These are phyloP conservation scores for Aspergillus fructus DNA, from an alignment of 2,329 filamentous ascomycete genomes.

Conservation along the genomic window DNA sequence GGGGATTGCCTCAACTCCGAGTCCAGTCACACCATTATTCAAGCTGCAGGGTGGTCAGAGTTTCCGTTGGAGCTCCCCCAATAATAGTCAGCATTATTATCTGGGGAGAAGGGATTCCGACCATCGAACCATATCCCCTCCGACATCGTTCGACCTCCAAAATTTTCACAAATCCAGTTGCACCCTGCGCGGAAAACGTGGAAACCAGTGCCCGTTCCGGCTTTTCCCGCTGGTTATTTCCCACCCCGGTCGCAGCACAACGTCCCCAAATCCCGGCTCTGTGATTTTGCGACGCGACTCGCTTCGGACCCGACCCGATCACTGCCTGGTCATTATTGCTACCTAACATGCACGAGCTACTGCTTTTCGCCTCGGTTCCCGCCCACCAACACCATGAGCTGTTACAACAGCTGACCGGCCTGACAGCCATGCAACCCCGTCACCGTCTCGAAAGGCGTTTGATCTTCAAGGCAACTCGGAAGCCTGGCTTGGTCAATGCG, in stretches of 20 bases:
- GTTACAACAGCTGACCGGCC: constrained; percentile 60
- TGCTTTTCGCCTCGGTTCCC: constrained; percentile 61
- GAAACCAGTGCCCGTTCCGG: constrained; percentile 12
- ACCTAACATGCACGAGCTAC: constrained; percentile 59
- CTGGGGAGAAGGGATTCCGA: neutral
- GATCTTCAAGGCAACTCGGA: constrained; percentile 57
- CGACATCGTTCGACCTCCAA: neutral
- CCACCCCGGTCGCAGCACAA: constrained; percentile 10
- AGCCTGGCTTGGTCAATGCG: constrained; percentile 42
- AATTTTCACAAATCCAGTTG: neutral
- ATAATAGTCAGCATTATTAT: neutral
- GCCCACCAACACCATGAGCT: constrained; percentile 58
- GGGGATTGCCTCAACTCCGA: neutral
- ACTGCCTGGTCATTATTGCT: constrained; percentile 13
- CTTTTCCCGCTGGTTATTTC: constrained; percentile 15
- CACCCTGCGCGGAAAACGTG: constrained; percentile 5
- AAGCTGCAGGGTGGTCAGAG: neutral
- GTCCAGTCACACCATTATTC: neutral
- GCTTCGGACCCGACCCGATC: constrained; percentile 6
- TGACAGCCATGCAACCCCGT: constrained; percentile 61
- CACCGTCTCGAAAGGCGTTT: constrained; percentile 55
- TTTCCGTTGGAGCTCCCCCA: neutral
- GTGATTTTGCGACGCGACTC: neutral
- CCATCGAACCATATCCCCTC: constrained; percentile 1
- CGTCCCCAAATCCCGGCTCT: neutral